A percentile compares a stretch with the other conserved stretches of the same genome.
Evolutionary conservation across 1,139 yeast genomes (phyloP).

Genomic region (Nakaseomyces glabratus): DNA sequence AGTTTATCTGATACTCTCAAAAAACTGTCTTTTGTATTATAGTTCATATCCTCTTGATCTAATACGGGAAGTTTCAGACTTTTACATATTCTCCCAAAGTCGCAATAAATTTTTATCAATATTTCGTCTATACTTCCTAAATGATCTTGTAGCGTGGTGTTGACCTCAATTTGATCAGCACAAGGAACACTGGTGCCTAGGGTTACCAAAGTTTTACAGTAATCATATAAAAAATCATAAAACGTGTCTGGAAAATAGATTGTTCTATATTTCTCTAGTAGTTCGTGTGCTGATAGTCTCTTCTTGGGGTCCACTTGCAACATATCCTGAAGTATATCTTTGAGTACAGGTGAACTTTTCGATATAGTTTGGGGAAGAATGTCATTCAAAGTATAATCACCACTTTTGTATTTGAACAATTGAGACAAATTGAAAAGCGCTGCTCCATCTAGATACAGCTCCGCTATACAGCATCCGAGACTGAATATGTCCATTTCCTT

Average conservation of each 20-base stretch:
- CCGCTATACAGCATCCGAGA: conserved; percentile 87
- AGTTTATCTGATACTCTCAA: background rate
- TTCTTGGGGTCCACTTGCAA: conserved; percentile 51
- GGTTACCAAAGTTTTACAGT: conserved; percentile 40
- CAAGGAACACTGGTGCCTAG: conserved; percentile 27
- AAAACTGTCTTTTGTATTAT: conserved; percentile 7
- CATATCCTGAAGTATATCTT: conserved; percentile 52
- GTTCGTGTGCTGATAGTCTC: conserved; percentile 47
- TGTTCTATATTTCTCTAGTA: conserved; percentile 44
- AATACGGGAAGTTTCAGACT: conserved; percentile 37
- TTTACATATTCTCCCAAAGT: conserved; percentile 44
- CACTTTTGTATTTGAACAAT: conserved; percentile 68
- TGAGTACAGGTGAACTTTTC: conserved; percentile 31
- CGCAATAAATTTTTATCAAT: conserved; percentile 48
- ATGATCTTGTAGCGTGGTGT: conserved; percentile 26
- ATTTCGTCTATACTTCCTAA: conserved; percentile 48
- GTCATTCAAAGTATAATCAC: conserved; percentile 52
- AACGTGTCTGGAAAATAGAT: conserved; percentile 63
- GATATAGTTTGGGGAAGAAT: background rate
- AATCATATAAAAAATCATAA: conserved; percentile 60
- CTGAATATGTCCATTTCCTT: conserved; percentile 81
- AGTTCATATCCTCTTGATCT: conserved; percentile 10
- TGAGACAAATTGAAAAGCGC: conserved; percentile 83
- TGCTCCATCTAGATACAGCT: conserved; percentile 75
- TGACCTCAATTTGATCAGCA: conserved; percentile 18